Percentiles rank a stretch among this genome's conserved stretches.
These are phyloP conservation scores for Parietaria judaica DNA, from an alignment of 306 rosid species.

Conservation along the genomic window DNA sequence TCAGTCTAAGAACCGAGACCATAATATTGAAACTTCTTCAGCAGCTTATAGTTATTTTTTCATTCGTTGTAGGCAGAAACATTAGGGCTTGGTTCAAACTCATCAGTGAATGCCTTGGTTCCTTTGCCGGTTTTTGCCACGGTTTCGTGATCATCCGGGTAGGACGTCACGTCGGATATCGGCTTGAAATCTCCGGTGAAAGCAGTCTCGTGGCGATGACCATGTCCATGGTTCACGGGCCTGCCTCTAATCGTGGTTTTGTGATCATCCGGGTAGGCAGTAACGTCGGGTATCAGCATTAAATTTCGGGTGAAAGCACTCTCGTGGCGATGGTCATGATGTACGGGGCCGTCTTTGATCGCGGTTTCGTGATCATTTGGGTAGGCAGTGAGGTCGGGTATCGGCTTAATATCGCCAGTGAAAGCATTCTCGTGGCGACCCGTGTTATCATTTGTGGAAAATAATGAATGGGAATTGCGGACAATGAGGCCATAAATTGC, in stretches of 20 bases:
- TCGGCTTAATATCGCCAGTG: not conserved
- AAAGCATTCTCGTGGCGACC: not conserved
- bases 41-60: no score
- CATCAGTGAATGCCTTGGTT: not conserved
- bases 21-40: no score
- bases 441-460: slow-evolving; percentile 2
- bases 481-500: slow-evolving; percentile 15
- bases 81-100: slow-evolving; percentile 14
- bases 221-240: not conserved
- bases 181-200: slow-evolving; percentile 8
- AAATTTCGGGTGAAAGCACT: not conserved
- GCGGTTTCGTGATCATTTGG: not conserved
- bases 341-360: not conserved
- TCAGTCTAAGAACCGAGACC: no score
- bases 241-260: not conserved
- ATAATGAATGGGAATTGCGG: slow-evolving; percentile 1
- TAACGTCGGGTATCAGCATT: not conserved
- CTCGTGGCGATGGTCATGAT: not conserved
- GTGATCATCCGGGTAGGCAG: not conserved
- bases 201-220: not conserved
- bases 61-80: not conserved
- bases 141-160: not conserved
- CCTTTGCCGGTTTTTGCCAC: not conserved
- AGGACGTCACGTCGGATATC: not conserved
- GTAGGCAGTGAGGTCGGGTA: not conserved